phyloP scores from a whole-genome alignment of 805 yeast genomes.

The Babjeviella inositovora region DNA sequence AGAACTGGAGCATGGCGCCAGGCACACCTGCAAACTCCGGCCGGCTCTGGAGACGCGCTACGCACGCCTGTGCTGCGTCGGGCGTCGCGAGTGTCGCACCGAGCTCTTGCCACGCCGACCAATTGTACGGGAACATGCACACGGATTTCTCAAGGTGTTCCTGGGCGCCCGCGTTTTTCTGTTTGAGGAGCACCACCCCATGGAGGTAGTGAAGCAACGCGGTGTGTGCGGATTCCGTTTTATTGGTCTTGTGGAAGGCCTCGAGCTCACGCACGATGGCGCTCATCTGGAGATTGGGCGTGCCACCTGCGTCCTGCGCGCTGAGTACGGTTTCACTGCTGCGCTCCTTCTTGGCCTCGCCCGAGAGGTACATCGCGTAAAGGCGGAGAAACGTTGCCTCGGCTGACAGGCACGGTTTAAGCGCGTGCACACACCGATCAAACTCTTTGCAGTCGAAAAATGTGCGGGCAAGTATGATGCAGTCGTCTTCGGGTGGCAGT shows the following conservation, averaged over 20 bases:
- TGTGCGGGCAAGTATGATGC: conserved; percentile 45
- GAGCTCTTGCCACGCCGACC: conserved; percentile 90
- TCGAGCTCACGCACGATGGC: background rate
- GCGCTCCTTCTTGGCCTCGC: conserved; percentile 64
- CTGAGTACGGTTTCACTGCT: conserved; percentile 53
- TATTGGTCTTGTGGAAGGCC: conserved; percentile 3
- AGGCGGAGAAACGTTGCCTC: conserved; percentile 44
- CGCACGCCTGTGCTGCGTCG: conserved; percentile 35
- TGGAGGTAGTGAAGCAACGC: conserved; percentile 58
- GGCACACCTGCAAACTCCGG: conserved; percentile 5
- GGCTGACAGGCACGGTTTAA: conserved; percentile 34
- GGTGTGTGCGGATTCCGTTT: too few relatives aligned
- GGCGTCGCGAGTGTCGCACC: conserved; percentile 40
- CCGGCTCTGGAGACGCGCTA: conserved; percentile 20
- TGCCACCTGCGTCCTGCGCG: conserved; percentile 6
- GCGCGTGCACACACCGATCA: conserved; percentile 51
- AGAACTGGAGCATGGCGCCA: conserved; percentile 27
- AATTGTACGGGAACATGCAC: conserved; percentile 62
- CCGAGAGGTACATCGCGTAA: conserved; percentile 57
- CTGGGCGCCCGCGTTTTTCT: conserved; percentile 53
- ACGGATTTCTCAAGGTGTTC: conserved; percentile 45
- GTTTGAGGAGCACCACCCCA: conserved; percentile 53
- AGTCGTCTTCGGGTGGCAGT: conserved; percentile 18
- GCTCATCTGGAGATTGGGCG: background rate
- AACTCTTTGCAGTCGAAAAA: conserved; percentile 78